A percentile compares a stretch with the other conserved stretches of the same genome.
Evolutionary conservation across 164 flowering plant species (phyloP).

Genomic region (Berberis thunbergii): DNA sequence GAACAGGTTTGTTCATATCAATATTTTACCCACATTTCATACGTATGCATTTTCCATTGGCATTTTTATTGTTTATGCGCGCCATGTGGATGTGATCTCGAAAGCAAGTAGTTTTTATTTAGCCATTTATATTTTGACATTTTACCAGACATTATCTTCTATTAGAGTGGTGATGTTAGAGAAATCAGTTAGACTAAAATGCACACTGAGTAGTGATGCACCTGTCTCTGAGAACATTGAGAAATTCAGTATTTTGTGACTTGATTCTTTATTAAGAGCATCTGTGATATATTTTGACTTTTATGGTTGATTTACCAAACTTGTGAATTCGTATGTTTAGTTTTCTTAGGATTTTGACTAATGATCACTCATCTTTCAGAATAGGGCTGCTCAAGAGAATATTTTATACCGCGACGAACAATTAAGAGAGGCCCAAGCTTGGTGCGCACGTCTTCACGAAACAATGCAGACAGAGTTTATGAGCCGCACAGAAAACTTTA

Average conservation of each 20-base stretch:
- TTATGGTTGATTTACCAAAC: neutral
- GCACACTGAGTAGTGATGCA: too few relatives aligned
- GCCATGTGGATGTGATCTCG: too few relatives aligned
- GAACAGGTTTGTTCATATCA: slow-evolving; percentile 55
- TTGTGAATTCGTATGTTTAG: neutral
- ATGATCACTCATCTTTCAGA: slow-evolving; percentile 35
- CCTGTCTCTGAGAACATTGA: too few relatives aligned
- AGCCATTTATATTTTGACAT: too few relatives aligned
- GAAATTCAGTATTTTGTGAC: too few relatives aligned
- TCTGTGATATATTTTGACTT: neutral
- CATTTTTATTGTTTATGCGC: neutral
- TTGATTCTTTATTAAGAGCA: too few relatives aligned
- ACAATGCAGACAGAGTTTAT: slow-evolving; percentile 72
- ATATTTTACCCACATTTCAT: neutral
- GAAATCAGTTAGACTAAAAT: too few relatives aligned
- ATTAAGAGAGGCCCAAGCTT: slow-evolving; percentile 80
- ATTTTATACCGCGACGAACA: slow-evolving; percentile 75
- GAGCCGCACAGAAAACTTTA: slow-evolving; percentile 79
- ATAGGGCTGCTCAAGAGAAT: slow-evolving; percentile 78
- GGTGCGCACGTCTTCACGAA: slow-evolving; percentile 57
- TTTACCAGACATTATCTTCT: too few relatives aligned
- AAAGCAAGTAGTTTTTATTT: too few relatives aligned
- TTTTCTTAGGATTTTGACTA: neutral
- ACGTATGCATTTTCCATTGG: neutral
- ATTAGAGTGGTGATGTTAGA: too few relatives aligned